A percentile compares a stretch with the other conserved stretches of the same genome.
phyloP scores from a whole-genome alignment of 208 protist species.

The Herpetomonas samuelpessoai region DNA sequence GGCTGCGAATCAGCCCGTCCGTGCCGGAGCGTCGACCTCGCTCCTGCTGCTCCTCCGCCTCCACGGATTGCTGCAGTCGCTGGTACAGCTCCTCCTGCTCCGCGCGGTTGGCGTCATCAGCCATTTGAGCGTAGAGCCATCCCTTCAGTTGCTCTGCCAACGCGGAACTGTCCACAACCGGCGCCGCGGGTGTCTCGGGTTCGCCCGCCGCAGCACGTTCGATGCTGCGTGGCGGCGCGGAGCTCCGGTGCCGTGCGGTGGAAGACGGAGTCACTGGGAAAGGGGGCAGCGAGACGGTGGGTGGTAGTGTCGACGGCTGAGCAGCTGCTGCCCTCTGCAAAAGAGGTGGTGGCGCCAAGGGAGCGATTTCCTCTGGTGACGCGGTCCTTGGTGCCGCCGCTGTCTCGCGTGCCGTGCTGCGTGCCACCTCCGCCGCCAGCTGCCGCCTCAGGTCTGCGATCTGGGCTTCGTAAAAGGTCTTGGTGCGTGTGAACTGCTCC shows the following conservation, averaged over 20 bases:
- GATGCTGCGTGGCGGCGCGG: too few species aligned
- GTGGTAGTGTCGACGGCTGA: neutral
- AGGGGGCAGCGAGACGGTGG: neutral
- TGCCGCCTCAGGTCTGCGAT: slow-evolving; percentile 72
- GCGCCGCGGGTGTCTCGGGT: neutral
- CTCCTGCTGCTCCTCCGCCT: slow-evolving; percentile 11
- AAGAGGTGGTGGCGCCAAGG: neutral
- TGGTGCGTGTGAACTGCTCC: slow-evolving; percentile 64
- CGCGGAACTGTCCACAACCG: slow-evolving; percentile 1
- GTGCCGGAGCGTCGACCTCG: neutral
- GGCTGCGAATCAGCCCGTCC: neutral
- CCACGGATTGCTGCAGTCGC: slow-evolving; percentile 20
- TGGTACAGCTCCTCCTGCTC: slow-evolving; percentile 27
- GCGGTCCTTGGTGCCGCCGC: too few species aligned
- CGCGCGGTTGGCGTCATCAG: slow-evolving; percentile 16
- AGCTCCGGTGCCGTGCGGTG: too few species aligned
- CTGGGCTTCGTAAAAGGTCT: slow-evolving; percentile 69
- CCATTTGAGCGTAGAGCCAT: slow-evolving; percentile 52
- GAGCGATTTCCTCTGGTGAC: neutral
- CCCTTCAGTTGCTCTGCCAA: slow-evolving; percentile 31
- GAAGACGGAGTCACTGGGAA: neutral
- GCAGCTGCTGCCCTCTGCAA: neutral
- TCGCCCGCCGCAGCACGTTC: neutral
- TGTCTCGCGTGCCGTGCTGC: slow-evolving; percentile 8
- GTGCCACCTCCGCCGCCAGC: slow-evolving; percentile 39